Evolutionary conservation across 768 basidiomycete genomes (phyloP).

Genomic region (Lactarius trivialis): DNA sequence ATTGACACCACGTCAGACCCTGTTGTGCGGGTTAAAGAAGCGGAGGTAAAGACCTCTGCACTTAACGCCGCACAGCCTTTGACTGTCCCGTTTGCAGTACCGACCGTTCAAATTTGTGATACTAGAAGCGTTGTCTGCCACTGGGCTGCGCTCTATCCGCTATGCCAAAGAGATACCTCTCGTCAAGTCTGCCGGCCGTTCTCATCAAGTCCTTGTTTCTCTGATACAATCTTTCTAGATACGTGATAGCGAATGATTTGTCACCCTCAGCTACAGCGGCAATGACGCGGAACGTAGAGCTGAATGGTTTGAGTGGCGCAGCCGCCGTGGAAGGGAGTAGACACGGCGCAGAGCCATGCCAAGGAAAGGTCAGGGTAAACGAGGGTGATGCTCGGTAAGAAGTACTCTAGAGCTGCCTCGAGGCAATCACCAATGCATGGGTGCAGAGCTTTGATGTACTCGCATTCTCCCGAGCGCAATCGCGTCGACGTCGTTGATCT

Average conservation of each 20-base stretch:
- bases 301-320: conserved; percentile 61
- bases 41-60: conserved; percentile 10
- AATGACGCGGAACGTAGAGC: conserved; percentile 77
- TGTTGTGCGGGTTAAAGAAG: conserved; percentile 1
- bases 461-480: conserved; percentile 62
- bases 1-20: background rate
- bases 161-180: conserved; percentile 96
- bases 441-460: conserved; percentile 80
- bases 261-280: conserved; percentile 76
- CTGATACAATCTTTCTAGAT: conserved; percentile 32
- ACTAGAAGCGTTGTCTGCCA: conserved; percentile 92
- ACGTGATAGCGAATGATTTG: conserved; percentile 92
- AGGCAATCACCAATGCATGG: background rate
- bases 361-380: conserved; percentile 68
- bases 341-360: conserved; percentile 16
- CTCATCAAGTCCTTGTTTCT: background rate
- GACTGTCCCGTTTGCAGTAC: conserved; percentile 34
- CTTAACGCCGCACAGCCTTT: background rate
- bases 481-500: conserved; percentile 95
- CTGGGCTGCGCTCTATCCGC: conserved; percentile 90
- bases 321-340: conserved; percentile 17
- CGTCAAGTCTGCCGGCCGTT: conserved; percentile 53
- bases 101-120: conserved; percentile 64
- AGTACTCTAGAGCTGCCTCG: background rate
- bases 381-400: conserved; percentile 92